Conservation (phyloP, 2,329 filamentous ascomycete species). For the Magnaporthiopsis rhizophila region DNA sequence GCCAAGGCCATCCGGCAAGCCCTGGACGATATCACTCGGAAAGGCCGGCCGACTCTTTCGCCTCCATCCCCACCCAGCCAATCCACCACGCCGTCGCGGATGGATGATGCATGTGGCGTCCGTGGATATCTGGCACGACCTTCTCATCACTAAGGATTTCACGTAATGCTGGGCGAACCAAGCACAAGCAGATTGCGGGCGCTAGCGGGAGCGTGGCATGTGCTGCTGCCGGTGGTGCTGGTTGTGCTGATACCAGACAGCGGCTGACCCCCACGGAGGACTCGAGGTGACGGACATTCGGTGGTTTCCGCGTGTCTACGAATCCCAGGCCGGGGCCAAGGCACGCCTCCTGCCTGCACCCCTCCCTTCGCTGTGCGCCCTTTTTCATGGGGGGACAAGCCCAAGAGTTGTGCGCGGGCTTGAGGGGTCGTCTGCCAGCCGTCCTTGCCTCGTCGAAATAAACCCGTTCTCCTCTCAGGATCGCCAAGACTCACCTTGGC, state of each 20-base stretch:
- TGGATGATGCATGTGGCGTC: neutral
- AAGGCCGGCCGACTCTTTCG: neutral
- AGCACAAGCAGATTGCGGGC: neutral
- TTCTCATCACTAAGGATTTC: neutral
- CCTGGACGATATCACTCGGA: neutral
- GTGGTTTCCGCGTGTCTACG: neutral
- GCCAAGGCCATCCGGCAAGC: neutral
- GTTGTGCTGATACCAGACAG: neutral
- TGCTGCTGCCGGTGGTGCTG: neutral
- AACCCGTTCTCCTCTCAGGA: neutral
- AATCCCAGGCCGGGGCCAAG: neutral
- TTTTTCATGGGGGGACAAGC: neutral
- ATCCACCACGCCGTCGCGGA: neutral
- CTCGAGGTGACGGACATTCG: neutral
- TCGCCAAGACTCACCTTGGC: neutral
- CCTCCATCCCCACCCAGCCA: neutral
- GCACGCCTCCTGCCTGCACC: neutral
- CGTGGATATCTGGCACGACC: neutral
- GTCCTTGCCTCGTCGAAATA: neutral
- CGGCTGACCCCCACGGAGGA: neutral
- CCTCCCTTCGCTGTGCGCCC: neutral
- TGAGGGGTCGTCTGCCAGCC: neutral
- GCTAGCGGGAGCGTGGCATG: neutral
- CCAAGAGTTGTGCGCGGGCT: neutral
- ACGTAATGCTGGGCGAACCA: constrained; percentile 7